phyloP scores from a whole-genome alignment of 2,329 filamentous ascomycete species.

The Fusarium sambucinum region DNA sequence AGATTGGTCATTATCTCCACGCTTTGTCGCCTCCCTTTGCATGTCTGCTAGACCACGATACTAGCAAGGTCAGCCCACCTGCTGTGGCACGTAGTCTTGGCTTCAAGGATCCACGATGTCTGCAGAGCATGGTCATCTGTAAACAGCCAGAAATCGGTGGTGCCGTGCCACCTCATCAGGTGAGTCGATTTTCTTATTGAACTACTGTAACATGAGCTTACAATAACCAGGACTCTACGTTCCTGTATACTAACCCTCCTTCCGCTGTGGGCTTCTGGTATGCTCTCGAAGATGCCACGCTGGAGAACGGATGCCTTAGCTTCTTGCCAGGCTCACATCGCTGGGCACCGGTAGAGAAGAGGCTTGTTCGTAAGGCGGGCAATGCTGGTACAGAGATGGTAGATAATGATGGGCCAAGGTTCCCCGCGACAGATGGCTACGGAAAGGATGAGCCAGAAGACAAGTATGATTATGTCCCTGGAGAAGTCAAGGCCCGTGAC shows the following conservation, averaged over 20 bases:
- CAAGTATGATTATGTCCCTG: slow-evolving; percentile 73
- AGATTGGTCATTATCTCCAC: slow-evolving; percentile 85
- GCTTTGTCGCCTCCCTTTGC: slow-evolving; percentile 75
- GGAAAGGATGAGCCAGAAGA: slow-evolving; percentile 57
- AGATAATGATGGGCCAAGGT: slow-evolving; percentile 73
- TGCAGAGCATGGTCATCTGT: slow-evolving; percentile 99
- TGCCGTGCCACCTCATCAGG: slow-evolving; percentile 87
- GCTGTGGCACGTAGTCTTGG: slow-evolving; percentile 78
- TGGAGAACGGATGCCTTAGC: slow-evolving; percentile 87
- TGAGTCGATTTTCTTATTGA: not conserved
- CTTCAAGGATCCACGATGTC: slow-evolving; percentile 78
- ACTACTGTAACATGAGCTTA: fast-evolving
- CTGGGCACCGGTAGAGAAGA: slow-evolving; percentile 75
- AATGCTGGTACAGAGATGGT: slow-evolving; percentile 75
- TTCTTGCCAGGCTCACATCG: slow-evolving; percentile 87
- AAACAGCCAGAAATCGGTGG: slow-evolving; percentile 98
- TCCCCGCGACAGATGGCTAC: slow-evolving; percentile 68
- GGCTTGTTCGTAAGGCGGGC: slow-evolving; percentile 77
- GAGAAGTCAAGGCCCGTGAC: slow-evolving; percentile 90
- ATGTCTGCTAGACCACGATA: slow-evolving; percentile 60
- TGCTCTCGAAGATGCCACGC: slow-evolving; percentile 90
- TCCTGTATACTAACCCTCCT: slow-evolving; percentile 89
- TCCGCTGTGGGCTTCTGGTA: slow-evolving; percentile 97
- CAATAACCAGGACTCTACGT: slow-evolving; percentile 81
- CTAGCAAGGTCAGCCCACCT: slow-evolving; percentile 58